phyloP scores from a whole-genome alignment of 352 stramenopile genomes.

The Globisporangium cystogenes region DNA sequence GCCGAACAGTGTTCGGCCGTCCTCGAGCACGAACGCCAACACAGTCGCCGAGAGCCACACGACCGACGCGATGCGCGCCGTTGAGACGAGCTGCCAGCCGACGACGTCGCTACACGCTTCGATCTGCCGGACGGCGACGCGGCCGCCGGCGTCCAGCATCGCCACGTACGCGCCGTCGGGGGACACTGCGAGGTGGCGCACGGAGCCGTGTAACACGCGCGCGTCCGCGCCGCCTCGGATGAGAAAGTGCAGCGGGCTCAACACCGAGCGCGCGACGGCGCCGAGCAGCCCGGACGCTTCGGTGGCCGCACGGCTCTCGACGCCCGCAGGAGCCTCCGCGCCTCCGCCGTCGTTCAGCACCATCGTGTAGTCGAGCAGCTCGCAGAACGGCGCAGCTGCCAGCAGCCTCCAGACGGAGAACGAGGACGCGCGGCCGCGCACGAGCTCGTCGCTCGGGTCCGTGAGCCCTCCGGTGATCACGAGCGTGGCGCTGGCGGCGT shows the following conservation, averaged over 20 bases:
- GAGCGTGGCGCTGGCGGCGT: constrained; percentile 25
- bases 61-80: background rate
- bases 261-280: constrained; percentile 19
- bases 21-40: constrained; percentile 6
- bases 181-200: constrained; percentile 37
- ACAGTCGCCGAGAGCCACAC: constrained; percentile 4
- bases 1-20: constrained; percentile 7
- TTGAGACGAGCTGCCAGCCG: constrained; percentile 38
- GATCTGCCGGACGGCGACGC: constrained; percentile 52
- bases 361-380: constrained; percentile 70
- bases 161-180: constrained; percentile 42
- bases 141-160: constrained; percentile 41
- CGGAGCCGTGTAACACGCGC: constrained; percentile 22
- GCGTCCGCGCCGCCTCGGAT: constrained; percentile 17
- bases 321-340: no score
- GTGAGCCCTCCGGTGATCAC: constrained; percentile 51
- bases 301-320: background rate
- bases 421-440: constrained; percentile 41
- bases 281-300: constrained; percentile 1
- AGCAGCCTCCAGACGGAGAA: constrained; percentile 59
- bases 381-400: constrained; percentile 29
- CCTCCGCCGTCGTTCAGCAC: constrained; percentile 20
- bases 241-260: constrained; percentile 37
- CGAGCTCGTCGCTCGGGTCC: constrained; percentile 48
- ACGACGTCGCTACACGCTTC: constrained; percentile 51